A percentile compares a stretch with the other conserved stretches of the same genome.
phyloP scores from a whole-genome alignment of 495 filamentous ascomycete genomes.

The Letharia lupina region DNA sequence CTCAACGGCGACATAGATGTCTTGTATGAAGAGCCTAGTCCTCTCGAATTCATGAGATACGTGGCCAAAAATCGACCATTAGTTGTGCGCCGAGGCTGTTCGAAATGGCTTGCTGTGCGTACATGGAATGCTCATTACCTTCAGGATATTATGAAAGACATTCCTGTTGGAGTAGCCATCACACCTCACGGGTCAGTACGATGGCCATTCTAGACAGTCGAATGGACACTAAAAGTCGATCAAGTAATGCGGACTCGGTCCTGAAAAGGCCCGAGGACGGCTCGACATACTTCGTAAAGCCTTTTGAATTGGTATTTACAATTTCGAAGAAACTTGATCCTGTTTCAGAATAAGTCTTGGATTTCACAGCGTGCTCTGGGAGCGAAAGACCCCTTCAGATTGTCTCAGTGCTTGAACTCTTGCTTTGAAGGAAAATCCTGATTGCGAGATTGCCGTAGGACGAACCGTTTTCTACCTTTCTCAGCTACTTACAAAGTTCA shows the following conservation, averaged over 20 bases:
- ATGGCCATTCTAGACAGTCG: not conserved
- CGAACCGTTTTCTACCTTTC: slow-evolving; percentile 31
- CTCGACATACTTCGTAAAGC: slow-evolving; percentile 35
- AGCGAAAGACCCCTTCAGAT: no score
- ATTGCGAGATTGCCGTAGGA: not conserved
- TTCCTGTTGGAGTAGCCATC: slow-evolving; percentile 58
- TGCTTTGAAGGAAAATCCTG: not conserved
- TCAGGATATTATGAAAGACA: slow-evolving; percentile 38
- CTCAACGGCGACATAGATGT: slow-evolving; percentile 54
- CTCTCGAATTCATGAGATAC: slow-evolving; percentile 65
- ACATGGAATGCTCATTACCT: slow-evolving; percentile 54
- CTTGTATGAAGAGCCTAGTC: slow-evolving; percentile 51
- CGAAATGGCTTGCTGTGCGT: slow-evolving; percentile 47
- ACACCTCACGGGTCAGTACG: slow-evolving; percentile 54
- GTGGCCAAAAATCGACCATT: slow-evolving; percentile 62
- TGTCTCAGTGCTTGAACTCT: no score
- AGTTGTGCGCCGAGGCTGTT: slow-evolving; percentile 50
- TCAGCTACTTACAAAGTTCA: slow-evolving; percentile 15
- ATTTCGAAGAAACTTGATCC: not conserved
- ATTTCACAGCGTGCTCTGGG: no score
- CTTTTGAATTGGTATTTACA: slow-evolving; percentile 27
- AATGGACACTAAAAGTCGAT: not conserved
- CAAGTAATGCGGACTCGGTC: slow-evolving; percentile 33
- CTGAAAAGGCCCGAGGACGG: slow-evolving; percentile 23
- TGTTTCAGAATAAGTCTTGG: not conserved